Base-by-base conservation (phyloP, 495 filamentous ascomycete genomes). In the Neohortaea acidophila region DNA sequence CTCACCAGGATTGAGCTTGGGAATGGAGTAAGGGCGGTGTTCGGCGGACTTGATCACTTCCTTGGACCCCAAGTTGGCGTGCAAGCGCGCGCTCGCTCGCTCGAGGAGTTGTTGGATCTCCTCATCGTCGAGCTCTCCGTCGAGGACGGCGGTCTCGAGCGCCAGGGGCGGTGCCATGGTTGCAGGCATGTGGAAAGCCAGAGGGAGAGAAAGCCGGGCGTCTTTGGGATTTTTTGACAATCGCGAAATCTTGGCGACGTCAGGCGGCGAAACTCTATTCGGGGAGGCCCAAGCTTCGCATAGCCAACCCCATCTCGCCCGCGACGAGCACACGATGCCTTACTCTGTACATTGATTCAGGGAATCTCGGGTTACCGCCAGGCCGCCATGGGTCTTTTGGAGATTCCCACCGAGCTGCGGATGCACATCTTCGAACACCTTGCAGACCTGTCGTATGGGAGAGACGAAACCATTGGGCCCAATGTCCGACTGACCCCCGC, bases 61-160 rank as follows among this genome's bases (percentile, higher is more conserved):
- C n/a, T 24, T 24, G 21, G 21, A 20, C n/a, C n/a, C n/a, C n/a
- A n/a, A n/a, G 28, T 52, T 54, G 22, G 41, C 49, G 39, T 57
- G 67, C 43, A 83, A 58, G 33, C 76, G 64, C 39, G 58, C 51
- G 49, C 79, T 73, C 23, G 79, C 79, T 57, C 78, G 65, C 36
- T 65, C 60, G 27, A 84, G 67, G 24, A 84, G 63, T 45, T 69
- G 58, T 43, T 67, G 59, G 36, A 82, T 66, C 51, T 75, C 68
- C 44, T 73, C 66, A 47, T 70, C 68, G n/a, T 65, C 65, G 36
- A 73, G 48, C 25, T 71, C 65, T 36, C 73, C 72, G 23, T 66
- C 64, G 21, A 43, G 37, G 3, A 18, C 20, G 9, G 4, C 8
- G 3, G 4, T 3, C 9, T 4, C 8, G n/a, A 26, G 4, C 18